Conservation (phyloP, 2,329 filamentous ascomycete genomes). For the Aureobasidium sp. region DNA sequence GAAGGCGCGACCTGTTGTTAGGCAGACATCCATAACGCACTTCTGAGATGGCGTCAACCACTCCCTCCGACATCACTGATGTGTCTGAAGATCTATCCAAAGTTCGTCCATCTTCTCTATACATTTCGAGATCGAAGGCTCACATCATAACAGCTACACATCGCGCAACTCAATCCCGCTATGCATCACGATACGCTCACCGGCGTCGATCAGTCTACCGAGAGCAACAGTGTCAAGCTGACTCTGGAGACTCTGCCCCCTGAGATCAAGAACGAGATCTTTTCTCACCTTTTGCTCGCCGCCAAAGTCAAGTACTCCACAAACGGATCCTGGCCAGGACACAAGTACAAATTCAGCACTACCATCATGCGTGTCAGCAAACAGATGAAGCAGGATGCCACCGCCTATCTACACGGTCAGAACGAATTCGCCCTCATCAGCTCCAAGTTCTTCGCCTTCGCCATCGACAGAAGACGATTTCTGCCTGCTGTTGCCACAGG, state of each 20-base stretch:
- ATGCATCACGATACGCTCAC: not conserved
- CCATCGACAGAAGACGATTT: not conserved
- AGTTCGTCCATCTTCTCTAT: not conserved
- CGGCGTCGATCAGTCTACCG: not conserved
- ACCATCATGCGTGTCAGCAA: slow-evolving; percentile 5
- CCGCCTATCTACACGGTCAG: not conserved
- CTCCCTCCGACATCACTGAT: not conserved
- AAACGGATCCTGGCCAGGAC: not conserved
- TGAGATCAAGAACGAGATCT: slow-evolving; percentile 9
- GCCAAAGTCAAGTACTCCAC: slow-evolving; percentile 6
- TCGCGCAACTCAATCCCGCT: not conserved
- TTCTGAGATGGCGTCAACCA: not conserved
- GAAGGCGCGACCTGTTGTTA: not conserved
- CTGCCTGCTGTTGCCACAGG: not conserved
- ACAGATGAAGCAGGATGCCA: not conserved
- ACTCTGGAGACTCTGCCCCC: not conserved
- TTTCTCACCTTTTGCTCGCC: not conserved
- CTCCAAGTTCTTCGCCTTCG: not conserved
- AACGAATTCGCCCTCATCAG: not conserved
- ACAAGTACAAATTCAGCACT: not conserved
- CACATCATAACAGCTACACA: not conserved
- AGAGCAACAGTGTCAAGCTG: not conserved
- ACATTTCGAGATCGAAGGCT: not conserved
- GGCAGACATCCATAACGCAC: not conserved
- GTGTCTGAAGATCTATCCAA: not conserved